Evolutionary conservation across 805 yeast genomes (phyloP), one percentile per base, ranked within the genome.

Genomic region (Kockiozyma suomiensis): DNA sequence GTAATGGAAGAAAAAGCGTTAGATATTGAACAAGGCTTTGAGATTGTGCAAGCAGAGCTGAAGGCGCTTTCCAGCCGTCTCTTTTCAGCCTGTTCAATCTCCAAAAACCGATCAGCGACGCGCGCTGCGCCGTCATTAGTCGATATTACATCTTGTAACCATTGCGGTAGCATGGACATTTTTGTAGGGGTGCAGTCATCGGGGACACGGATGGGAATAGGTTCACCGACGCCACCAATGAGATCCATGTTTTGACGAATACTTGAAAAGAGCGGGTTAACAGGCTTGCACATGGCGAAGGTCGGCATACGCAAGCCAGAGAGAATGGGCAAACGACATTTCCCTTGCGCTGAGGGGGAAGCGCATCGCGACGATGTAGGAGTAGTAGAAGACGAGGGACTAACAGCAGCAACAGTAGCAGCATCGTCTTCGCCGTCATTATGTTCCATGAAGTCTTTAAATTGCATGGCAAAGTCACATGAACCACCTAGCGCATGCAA

Each of bases 31-130:
- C 25, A 33, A 3, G 47, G 12, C 6, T 50, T 40, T 19, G 61
- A 25, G 30, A 49, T 41, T 15, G 30, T 32, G 46, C 64, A 59
- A 2, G 56, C 47, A 21, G 57, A 12, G 10, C 21, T 19, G 15
- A 78, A 69, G 0, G 80, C 82, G 46, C 74, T 71, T 59, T 84
- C 83, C 58, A 91, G 77, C 43, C 97, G 77, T 17, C 78, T 79
- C 64, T 84, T 83, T 70, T 92, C 97, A 30, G 81, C 78, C 48
- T 81, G 74, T 74, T 93, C 97, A 47, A 92, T 75, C 49, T 74
- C 74, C 65, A 82, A 81, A 72, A 90, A 92, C 64, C 84, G 78
- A 28, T 82, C 80, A 1, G 84, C 76, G 7, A 78, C 70, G 1
- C 69, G 60, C 35, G 75, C 68, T 2, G 81, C 76, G 2, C 81